A percentile compares a stretch with the other conserved stretches of the same genome.
These are phyloP conservation scores for Actinomortierella ambigua DNA, from an alignment of 371 early-diverging fungal species.

Conservation along the genomic window DNA sequence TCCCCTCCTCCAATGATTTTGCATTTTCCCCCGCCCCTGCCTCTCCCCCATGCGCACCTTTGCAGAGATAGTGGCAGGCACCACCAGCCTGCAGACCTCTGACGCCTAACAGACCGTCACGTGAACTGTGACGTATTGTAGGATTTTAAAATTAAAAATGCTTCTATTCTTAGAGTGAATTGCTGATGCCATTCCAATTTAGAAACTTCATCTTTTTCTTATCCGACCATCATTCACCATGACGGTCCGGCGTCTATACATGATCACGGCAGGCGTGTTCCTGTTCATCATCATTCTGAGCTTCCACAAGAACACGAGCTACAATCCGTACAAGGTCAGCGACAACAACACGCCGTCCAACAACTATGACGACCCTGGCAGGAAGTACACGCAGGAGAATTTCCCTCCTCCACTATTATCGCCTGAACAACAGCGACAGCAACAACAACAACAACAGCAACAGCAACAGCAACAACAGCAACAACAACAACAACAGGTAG, in stretches of 20 bases:
- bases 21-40: too few species aligned
- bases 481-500: neutral
- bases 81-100: too few species aligned
- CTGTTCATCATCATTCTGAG: constrained; percentile 23
- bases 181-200: too few species aligned
- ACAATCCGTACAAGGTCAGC: constrained; percentile 6
- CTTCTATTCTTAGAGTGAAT: too few species aligned
- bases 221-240: constrained; percentile 8
- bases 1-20: too few species aligned
- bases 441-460: neutral
- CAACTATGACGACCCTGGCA: neutral
- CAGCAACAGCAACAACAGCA: neutral
- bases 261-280: constrained; percentile 24
- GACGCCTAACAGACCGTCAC: too few species aligned
- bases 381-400: neutral
- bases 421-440: neutral
- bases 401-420: constrained; percentile 2
- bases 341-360: neutral
- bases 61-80: too few species aligned
- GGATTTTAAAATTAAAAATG: too few species aligned
- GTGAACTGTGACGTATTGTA: too few species aligned
- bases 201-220: neutral
- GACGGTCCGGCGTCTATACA: constrained; percentile 25
- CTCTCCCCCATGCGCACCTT: too few species aligned
- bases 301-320: constrained; percentile 11